Percentiles rank a stretch among this genome's conserved stretches.
These are phyloP conservation scores for Rhypophila decipiens DNA, from an alignment of 495 filamentous ascomycete species.

Conservation along the genomic window DNA sequence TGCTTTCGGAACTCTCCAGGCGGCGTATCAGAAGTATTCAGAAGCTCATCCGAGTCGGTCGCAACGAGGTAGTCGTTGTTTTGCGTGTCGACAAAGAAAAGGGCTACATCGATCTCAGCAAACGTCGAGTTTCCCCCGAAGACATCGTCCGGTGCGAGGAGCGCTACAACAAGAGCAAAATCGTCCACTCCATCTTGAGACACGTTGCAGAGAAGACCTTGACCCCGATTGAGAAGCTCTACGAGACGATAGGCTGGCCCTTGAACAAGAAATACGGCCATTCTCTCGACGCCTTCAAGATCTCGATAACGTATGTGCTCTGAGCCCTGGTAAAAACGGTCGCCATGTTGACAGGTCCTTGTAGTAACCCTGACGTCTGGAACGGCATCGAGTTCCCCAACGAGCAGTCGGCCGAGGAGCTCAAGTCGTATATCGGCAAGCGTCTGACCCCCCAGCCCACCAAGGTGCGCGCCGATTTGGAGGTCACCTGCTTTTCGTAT, in stretches of 20 bases:
- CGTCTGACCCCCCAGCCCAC: conserved; percentile 93
- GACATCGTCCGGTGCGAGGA: conserved; percentile 98
- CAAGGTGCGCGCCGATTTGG: conserved; percentile 95
- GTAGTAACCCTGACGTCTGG: conserved; percentile 92
- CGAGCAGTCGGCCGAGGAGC: conserved; percentile 76
- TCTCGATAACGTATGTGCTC: conserved; percentile 81
- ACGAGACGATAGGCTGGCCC: conserved; percentile 92
- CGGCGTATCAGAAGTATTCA: conserved; percentile 97
- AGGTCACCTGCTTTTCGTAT: conserved; percentile 97
- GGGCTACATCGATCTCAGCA: conserved; percentile 95
- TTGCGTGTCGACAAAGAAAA: conserved; percentile 99
- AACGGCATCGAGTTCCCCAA: conserved; percentile 82
- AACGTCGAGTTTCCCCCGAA: conserved; percentile 93
- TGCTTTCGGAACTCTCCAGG: conserved; percentile 91
- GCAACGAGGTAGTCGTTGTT: conserved; percentile 97
- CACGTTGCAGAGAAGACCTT: conserved; percentile 96
- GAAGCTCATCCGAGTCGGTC: conserved; percentile 94
- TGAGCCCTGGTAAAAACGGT: not conserved
- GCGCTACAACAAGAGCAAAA: conserved; percentile 99
- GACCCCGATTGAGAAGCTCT: conserved; percentile 86
- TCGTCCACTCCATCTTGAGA: conserved; percentile 95
- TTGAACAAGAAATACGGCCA: conserved; percentile 97
- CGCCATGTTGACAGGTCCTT: conserved; percentile 4
- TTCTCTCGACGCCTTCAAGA: conserved; percentile 95
- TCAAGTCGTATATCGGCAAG: conserved; percentile 90